Base-by-base conservation (phyloP, 2,329 filamentous ascomycete species). In the Thielaviopsis punctulata region DNA sequence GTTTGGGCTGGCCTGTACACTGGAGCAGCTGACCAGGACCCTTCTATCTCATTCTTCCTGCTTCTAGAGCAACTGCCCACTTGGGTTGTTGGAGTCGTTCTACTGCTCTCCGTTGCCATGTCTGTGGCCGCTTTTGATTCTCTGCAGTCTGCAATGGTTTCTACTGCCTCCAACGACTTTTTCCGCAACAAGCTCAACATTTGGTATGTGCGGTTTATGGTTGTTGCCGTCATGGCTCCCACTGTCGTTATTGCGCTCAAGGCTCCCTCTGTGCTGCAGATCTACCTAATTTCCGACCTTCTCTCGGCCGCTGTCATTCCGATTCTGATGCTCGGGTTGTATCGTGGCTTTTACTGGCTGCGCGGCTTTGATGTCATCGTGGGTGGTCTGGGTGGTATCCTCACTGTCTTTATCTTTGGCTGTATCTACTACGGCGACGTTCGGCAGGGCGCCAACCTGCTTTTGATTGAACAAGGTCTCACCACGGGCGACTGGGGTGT, bases 341-440 rank as follows among this genome's bases (percentile, higher is more conserved):
- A 69, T 30, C 76, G 85, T 48, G 68, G 67, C 61, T 83, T 84
- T 64, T 85, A 84, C 67, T 88, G 77, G 71, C 86, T 84, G 80
- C 77, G 80, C 44, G 86, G 86, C 15, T 84, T 86, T 60, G 86
- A 92, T 65, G 84, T 90, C 24, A 77, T 92, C 15, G 73, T 83
- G 25, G 86, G 84, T 52, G 83, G 84, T 0, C 70, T 90, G 0
- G 86, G 86, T 9, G 86, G 86, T 18, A 78, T 92, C 51, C 64
- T 92, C 21, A 81, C 81, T 10, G 82, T 92, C 56, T 92, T 89
- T 68, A 73, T 90, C 60, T 92, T 89, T 58, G 86, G 86, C 4
- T 71, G 81, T 13, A 75, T 87, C 56, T 92, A 89, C 69, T 89
- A 84, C 62, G 82, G 80, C 46, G 73, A 79, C 60, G 79, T 76